These are phyloP conservation scores for Bruguiera hainesii DNA, from an alignment of 441 rosid genomes.

Conservation along the genomic window DNA sequence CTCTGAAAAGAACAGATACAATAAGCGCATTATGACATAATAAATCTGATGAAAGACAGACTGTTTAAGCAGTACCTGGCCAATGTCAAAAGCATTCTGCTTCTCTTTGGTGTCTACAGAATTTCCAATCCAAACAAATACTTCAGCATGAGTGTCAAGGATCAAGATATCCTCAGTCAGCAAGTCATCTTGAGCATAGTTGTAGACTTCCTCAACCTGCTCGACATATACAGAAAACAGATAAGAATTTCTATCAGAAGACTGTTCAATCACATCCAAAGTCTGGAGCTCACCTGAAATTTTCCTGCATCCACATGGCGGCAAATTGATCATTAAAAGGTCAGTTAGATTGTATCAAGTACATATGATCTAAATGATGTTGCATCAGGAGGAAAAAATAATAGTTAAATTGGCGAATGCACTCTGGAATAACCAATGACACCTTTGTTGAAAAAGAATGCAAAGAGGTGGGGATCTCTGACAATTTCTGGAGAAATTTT, in stretches of 20 bases:
- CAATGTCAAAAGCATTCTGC: slow-evolving; percentile 87
- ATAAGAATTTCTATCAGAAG: slow-evolving; percentile 13
- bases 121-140: slow-evolving; percentile 97
- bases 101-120: slow-evolving; percentile 82
- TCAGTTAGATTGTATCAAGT: slow-evolving; percentile 41
- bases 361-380: slow-evolving; percentile 11
- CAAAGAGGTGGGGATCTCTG: slow-evolving; percentile 88
- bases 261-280: slow-evolving; percentile 21
- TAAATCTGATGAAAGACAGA: slow-evolving; percentile 4
- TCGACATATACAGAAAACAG: slow-evolving; percentile 19
- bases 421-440: slow-evolving; percentile 16
- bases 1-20: slow-evolving; percentile 49
- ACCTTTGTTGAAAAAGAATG: slow-evolving; percentile 75
- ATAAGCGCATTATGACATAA: slow-evolving; percentile 18
- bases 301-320: slow-evolving; percentile 66
- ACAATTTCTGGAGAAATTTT: slow-evolving; percentile 54
- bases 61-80: slow-evolving; percentile 56
- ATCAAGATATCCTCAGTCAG: slow-evolving; percentile 89
- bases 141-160: slow-evolving; percentile 95
- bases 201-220: slow-evolving; percentile 91
- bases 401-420: neutral
- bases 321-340: slow-evolving; percentile 37
- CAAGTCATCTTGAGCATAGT: slow-evolving; percentile 92
- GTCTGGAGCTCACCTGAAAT: slow-evolving; percentile 72
- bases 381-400: neutral